phyloP scores from a whole-genome alignment of 1,284 basidiomycete genomes.

The Vanrija sp. region DNA sequence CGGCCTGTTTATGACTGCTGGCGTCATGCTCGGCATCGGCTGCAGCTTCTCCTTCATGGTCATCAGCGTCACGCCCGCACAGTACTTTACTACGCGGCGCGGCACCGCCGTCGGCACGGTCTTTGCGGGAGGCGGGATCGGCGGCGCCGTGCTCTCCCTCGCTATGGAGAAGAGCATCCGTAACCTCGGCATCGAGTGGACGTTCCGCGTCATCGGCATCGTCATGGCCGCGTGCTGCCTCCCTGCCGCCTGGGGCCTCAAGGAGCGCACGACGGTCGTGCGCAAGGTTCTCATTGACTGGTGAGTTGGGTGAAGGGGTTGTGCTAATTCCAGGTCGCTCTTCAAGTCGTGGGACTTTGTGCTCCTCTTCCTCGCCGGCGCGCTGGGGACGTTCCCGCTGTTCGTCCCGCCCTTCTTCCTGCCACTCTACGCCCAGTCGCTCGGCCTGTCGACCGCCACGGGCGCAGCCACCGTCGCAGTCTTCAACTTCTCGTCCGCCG shows the following conservation, averaged over 20 bases:
- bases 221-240: conserved; percentile 2
- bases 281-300: conserved; percentile 8
- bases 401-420: conserved; percentile 47
- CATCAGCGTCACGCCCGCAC: conserved; percentile 15
- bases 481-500: conserved; percentile 30
- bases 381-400: conserved; percentile 41
- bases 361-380: conserved; percentile 35
- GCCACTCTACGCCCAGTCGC: conserved; percentile 39
- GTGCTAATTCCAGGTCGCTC: conserved; percentile 17
- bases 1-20: conserved; percentile 25
- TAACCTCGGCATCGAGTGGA: conserved; percentile 22
- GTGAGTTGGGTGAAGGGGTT: neutral
- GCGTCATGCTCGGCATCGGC: conserved; percentile 26
- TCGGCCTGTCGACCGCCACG: conserved; percentile 26
- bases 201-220: conserved; percentile 14
- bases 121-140: conserved; percentile 38
- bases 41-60: conserved; percentile 27
- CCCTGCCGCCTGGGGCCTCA: conserved; percentile 12
- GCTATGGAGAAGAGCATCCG: conserved; percentile 32
- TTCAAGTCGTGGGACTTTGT: conserved; percentile 37
- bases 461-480: conserved; percentile 29
- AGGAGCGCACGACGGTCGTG: conserved; percentile 1
- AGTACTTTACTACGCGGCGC: conserved; percentile 37
- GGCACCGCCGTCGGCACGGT: conserved; percentile 43
- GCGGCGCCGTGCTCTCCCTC: conserved; percentile 39